Evolutionary conservation across 2,329 filamentous ascomycete species (phyloP), one percentile per base, ranked within the genome.

Genomic region (Aspergillus neotritici): DNA sequence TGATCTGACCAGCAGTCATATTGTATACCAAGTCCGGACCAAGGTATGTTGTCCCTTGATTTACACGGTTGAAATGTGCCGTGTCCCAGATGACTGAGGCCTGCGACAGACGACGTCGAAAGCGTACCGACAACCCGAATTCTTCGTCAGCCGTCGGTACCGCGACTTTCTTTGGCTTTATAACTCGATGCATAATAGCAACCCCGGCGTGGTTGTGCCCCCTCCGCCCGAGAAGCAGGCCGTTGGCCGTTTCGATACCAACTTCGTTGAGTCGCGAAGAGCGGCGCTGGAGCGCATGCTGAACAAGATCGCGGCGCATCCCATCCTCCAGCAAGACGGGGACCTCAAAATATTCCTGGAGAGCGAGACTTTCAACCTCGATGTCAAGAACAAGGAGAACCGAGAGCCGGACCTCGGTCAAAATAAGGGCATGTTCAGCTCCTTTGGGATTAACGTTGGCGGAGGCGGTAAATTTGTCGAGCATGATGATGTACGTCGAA

Each of bases 91-190:
- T 14, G 21, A 29, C 47, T 52, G 33, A 52, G 17, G 13, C 36
- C 52, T 41, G 55, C 41, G 28, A 5, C 53, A 94, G 86, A 98
- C 93, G 10, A 87, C 88, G 1, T 97, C 91, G 31, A 96, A 96
- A 72, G 93, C 89, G 40, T 98, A 97, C 68, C 87, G 86, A 62
- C 86, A 91, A 59, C 77, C 87, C 40, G 90, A 95, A 61, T 97
- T 98, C 60, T 84, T 88, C 44, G 93, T 98, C 55, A 94, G 89
- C 60, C 80, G 93, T 56, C 82, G 93, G 61, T 98, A 97, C 67
- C 84, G 90, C 46, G 93, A 98, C 69, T 98, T 98, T 65, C 74
- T 98, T 41, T 98, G 93, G 93, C 81, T 98, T 21, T 98, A 98
- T 67, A 96, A 84, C 55, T 88, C 90, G 25, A 75, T 98, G 48